Base-by-base conservation (phyloP, 257 asterid genomes). In the Forsythia suspensa region DNA sequence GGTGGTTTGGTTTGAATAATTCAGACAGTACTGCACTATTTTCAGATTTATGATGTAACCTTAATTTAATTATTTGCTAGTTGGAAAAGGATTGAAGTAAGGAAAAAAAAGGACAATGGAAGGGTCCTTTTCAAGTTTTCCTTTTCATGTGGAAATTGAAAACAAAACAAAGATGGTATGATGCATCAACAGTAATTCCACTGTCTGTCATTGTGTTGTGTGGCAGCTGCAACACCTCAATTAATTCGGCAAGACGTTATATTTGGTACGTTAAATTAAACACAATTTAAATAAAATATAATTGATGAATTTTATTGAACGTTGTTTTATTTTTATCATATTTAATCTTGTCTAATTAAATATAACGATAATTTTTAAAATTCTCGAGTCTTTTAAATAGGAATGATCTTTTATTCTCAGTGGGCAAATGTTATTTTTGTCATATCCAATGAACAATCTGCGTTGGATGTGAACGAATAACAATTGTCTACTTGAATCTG, bases 121-220 rank as follows among this genome's bases (percentile, higher is more conserved):
- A 76, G 72, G 82, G 88, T 85, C 92, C 7, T 74, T 80, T 52
- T 84, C 88, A 80, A 40, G 79, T 37, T 79, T 72, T 76, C 74
- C 61, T 79, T 78, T 82, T 81, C 38, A 71, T 46, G 61, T 78
- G 80, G 85, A 48, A 82, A 83, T 29, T 29, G 51, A 68, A 82
- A 83, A 85, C 77, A 79, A 80, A 72, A 84, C 70, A 83, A 80
- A 80, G 77, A 21, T 75, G 84, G 75, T 18, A 68, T 75, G 80
- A 83, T 74, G 82, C 12, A 41, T 77, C 76, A 85, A 81, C 51
- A 83, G 88, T 83, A 73, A 72, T 71, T 79, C 70, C 12, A 74
- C 77, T 76, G 81, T 63, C 20, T 73, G 82, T 80, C 68, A 34
- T 70, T 70, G 59, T 63, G 36, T 77, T 63, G 39, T 63, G 70